Evolutionary conservation across 805 yeast genomes (phyloP).

Genomic region (Citeromyces nyonsensis): DNA sequence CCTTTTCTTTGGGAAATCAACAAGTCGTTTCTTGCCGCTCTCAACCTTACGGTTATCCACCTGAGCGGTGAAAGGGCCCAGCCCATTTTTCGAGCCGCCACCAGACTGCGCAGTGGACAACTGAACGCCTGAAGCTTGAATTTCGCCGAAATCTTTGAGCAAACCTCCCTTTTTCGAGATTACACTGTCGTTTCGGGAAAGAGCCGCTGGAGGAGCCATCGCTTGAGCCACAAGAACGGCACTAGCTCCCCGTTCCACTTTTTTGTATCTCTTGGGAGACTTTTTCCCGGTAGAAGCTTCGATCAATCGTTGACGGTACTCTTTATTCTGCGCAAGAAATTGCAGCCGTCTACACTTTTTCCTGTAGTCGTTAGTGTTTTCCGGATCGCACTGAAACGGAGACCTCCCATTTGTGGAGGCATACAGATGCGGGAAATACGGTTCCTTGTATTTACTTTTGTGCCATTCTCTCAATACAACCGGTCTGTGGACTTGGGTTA

Average conservation of each 20-base stretch:
- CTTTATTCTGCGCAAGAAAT: slow-evolving; percentile 14
- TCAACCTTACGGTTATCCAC: slow-evolving; percentile 34
- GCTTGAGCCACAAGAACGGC: slow-evolving; percentile 9
- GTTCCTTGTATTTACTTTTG: slow-evolving; percentile 14
- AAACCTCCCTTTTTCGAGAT: neutral
- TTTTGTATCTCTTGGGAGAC: neutral
- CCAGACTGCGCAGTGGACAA: slow-evolving; percentile 16
- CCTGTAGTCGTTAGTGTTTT: slow-evolving; percentile 9
- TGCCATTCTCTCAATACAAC: slow-evolving; percentile 74
- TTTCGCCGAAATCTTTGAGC: slow-evolving; percentile 28
- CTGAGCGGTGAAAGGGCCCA: slow-evolving; percentile 43
- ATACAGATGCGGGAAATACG: slow-evolving; percentile 32
- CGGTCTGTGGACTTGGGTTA: slow-evolving; percentile 66
- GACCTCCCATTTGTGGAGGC: slow-evolving; percentile 62
- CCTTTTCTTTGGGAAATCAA: slow-evolving; percentile 9
- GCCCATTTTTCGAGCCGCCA: slow-evolving; percentile 30
- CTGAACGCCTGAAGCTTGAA: slow-evolving; percentile 45
- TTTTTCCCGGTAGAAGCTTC: slow-evolving; percentile 1
- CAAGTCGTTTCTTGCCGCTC: slow-evolving; percentile 22
- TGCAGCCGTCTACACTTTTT: slow-evolving; percentile 15
- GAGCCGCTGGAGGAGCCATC: slow-evolving; percentile 9
- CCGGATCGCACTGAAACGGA: slow-evolving; percentile 58
- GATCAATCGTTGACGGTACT: slow-evolving; percentile 13
- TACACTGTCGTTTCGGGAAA: slow-evolving; percentile 7
- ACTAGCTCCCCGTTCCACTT: neutral